Evolutionary conservation across 768 basidiomycete genomes (phyloP).

Genomic region (Albatrellus ellisii): DNA sequence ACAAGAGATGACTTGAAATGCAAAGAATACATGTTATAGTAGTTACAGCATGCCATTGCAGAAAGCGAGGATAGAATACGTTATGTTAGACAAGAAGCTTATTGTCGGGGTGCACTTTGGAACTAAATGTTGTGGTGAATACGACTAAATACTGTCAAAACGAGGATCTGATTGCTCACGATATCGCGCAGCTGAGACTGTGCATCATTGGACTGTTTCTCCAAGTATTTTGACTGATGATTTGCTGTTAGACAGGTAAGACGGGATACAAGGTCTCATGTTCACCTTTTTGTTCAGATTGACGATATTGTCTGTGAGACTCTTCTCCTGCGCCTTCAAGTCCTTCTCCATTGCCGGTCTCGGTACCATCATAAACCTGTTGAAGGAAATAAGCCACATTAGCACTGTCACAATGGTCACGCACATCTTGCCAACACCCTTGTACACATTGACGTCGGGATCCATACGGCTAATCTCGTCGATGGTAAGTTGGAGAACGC

Average conservation of each 20-base stretch:
- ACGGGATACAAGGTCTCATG: not conserved
- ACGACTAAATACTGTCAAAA: not conserved
- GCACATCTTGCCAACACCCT: slow-evolving; percentile 93
- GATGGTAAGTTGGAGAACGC: slow-evolving; percentile 81
- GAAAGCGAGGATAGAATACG: not conserved
- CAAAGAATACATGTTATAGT: too few species aligned
- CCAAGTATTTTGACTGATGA: slow-evolving; percentile 74
- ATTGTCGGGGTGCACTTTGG: slow-evolving; percentile 30
- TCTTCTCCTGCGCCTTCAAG: slow-evolving; percentile 66
- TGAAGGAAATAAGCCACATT: too few species aligned
- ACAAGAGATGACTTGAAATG: too few species aligned
- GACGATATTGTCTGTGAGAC: slow-evolving; percentile 70
- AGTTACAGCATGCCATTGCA: too few species aligned
- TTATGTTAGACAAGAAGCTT: not conserved
- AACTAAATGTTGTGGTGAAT: slow-evolving; percentile 27
- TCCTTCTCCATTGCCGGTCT: slow-evolving; percentile 67
- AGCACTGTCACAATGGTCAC: slow-evolving; percentile 3
- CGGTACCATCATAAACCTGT: slow-evolving; percentile 85
- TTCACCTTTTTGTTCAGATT: slow-evolving; percentile 77
- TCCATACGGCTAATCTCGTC: slow-evolving; percentile 65
- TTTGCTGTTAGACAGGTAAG: too few species aligned
- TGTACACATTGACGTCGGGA: slow-evolving; percentile 74
- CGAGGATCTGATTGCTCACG: slow-evolving; percentile 27
- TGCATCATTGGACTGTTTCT: slow-evolving; percentile 88
- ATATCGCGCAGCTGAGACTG: slow-evolving; percentile 80